A percentile compares a stretch with the other conserved stretches of the same genome.
Evolutionary conservation across 192 early-diverging fungal genomes (phyloP).

Genomic region (Haplosporangium gracile): DNA sequence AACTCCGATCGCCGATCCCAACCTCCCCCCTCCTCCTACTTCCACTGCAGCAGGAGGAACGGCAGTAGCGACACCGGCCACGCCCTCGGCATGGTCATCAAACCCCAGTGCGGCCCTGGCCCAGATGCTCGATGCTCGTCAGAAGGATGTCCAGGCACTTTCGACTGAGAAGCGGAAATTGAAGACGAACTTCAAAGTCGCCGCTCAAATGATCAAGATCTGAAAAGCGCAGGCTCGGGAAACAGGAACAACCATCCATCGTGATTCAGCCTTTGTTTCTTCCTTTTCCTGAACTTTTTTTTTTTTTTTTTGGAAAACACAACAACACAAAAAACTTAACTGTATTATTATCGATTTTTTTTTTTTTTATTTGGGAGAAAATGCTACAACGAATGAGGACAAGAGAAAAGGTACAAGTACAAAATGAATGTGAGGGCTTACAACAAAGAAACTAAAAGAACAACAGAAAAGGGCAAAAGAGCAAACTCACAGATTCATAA

Average conservation of each 20-base stretch:
- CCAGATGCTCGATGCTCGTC: conserved; percentile 51
- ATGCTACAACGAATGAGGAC: too few relatives aligned
- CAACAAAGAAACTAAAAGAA: not conserved
- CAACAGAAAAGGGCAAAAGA: not conserved
- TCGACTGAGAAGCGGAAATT: conserved; percentile 32
- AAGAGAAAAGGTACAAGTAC: not conserved
- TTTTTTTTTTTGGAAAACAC: not conserved
- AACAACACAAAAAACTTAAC: not conserved
- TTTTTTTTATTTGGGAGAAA: not conserved
- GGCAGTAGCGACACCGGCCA: conserved; percentile 25
- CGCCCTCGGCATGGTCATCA: conserved; percentile 22
- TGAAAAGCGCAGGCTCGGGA: not conserved
- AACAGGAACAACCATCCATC: not conserved
- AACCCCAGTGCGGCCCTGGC: conserved; percentile 10
- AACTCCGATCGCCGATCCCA: conserved; percentile 17
- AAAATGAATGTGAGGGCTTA: not conserved
- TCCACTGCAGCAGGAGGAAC: not conserved
- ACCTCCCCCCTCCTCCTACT: not conserved
- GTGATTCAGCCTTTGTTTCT: too few relatives aligned
- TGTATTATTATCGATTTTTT: not conserved
- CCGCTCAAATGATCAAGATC: conserved; percentile 35
- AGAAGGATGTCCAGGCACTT: conserved; percentile 30
- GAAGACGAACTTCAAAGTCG: conserved; percentile 22
- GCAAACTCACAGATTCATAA: not conserved
- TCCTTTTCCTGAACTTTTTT: not conserved